Base-by-base conservation (phyloP, 2,329 filamentous ascomycete genomes). In the Canariomyces notabilis region DNA sequence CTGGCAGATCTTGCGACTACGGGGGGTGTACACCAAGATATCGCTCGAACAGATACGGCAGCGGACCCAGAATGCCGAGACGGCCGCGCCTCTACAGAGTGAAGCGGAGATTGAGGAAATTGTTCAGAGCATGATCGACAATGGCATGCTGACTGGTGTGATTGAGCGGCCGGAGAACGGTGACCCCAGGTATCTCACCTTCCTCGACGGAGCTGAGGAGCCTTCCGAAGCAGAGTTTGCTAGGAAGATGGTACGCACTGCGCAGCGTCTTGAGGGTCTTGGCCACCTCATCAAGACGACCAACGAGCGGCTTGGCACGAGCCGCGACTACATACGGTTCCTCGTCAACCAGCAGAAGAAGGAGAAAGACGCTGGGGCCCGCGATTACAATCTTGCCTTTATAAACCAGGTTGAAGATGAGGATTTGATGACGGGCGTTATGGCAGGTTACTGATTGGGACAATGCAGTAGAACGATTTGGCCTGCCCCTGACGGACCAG, bases 1-100 rank as follows among this genome's bases (percentile, higher is more conserved):
- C 57, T 89, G 85, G 70, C 82, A 86, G 49, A 79, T 97, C 47
- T 72, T 84, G 26, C 81, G 81, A 49, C 73, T 97, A 20, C 81
- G 83, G 36, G 76, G 79, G 42, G 82, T 87, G 3, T 96, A 91
- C 61, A 70, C 68, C 43, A 77, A 77, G 51, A 68, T 83, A 26
- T 74, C 76, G 14, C 69, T 83, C 23, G 57, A 71, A 15, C 73
- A 80, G 56, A 63, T 83, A 16, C 71, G 73, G 34, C 56, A 64
- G 19, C 63, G 66, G 34, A 82, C 80, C 0, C 67, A 70, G 41
- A 79, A 72, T 53, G 79, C 74, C 29, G 71, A 75, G 58, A 81
- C 76, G 1, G 76, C 73, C 14, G 58, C 60, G 23, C 54, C 59
- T 7, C 62, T 80, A 11, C 58, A 57, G 12, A 67, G 60, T 12